These are phyloP conservation scores for Delonix regia DNA, from an alignment of 306 rosid genomes.

Conservation along the genomic window DNA sequence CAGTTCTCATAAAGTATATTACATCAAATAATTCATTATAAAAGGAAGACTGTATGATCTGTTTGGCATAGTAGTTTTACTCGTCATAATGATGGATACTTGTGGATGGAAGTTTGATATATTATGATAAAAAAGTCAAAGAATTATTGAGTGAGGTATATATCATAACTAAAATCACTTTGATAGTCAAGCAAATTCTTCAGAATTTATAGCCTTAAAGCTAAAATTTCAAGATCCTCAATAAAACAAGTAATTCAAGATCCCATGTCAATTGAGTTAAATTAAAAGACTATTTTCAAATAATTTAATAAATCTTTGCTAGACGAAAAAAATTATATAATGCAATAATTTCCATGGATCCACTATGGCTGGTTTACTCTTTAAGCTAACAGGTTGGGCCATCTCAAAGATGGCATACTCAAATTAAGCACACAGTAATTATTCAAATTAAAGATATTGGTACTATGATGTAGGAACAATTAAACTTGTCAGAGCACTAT, in stretches of 20 bases:
- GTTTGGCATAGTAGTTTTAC: neutral
- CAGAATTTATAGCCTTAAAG: neutral
- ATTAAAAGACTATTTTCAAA: neutral
- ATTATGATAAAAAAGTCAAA: neutral
- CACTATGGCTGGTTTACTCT: constrained; percentile 25
- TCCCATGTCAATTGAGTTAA: constrained; percentile 4
- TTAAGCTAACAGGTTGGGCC: neutral
- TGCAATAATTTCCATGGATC: constrained; percentile 17
- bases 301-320: constrained; percentile 10
- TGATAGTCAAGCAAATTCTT: neutral
- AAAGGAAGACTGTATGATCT: neutral
- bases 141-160: neutral
- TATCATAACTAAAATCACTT: neutral
- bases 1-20: neutral
- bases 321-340: constrained; percentile 3
- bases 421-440: constrained; percentile 9
- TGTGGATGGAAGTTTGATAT: neutral
- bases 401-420: constrained; percentile 17
- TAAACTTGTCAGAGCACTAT: neutral
- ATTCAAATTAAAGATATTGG: neutral
- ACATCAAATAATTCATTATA: neutral
- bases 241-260: neutral
- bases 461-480: constrained; percentile 19
- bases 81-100: neutral
- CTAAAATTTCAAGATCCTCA: neutral